These are phyloP conservation scores for Penicillium sumatraense DNA, from an alignment of 2,329 filamentous ascomycete species.

Conservation along the genomic window DNA sequence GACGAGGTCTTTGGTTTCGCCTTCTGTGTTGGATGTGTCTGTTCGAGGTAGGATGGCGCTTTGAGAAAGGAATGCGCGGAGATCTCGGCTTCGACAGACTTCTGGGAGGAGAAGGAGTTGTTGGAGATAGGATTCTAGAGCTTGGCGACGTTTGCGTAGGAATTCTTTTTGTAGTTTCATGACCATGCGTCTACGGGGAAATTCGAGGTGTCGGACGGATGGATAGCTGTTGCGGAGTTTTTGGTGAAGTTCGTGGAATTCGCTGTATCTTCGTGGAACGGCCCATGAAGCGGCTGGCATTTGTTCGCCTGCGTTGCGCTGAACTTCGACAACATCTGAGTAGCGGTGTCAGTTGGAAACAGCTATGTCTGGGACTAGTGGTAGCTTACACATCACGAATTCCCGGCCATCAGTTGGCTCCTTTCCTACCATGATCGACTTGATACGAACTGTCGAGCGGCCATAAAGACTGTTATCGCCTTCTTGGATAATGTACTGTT, in stretches of 20 bases:
- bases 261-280: slow-evolving; percentile 90
- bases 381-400: slow-evolving; percentile 74
- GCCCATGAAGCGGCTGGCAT: slow-evolving; percentile 97
- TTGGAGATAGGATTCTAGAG: slow-evolving; percentile 82
- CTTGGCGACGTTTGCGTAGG: slow-evolving; percentile 81
- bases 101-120: slow-evolving; percentile 85
- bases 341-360: slow-evolving; percentile 20
- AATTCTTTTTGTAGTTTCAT: slow-evolving; percentile 98
- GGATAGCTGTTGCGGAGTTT: slow-evolving; percentile 82
- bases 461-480: slow-evolving; percentile 97
- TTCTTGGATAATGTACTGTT: slow-evolving; percentile 96
- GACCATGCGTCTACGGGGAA: slow-evolving; percentile 87
- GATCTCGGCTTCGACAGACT: slow-evolving; percentile 89
- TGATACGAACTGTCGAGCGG: slow-evolving; percentile 85
- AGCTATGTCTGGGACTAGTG: background rate
- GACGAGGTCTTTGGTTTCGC: slow-evolving; percentile 79
- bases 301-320: slow-evolving; percentile 86
- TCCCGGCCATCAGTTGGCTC: slow-evolving; percentile 94
- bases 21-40: slow-evolving; percentile 59
- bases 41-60: slow-evolving; percentile 74
- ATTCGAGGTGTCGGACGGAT: slow-evolving; percentile 86
- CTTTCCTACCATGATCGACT: slow-evolving; percentile 87
- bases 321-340: slow-evolving; percentile 86
- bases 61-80: slow-evolving; percentile 89
- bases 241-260: slow-evolving; percentile 95